Evolutionary conservation across 352 stramenopile species (phyloP).

Genomic region (Phytopythium delawarense): DNA sequence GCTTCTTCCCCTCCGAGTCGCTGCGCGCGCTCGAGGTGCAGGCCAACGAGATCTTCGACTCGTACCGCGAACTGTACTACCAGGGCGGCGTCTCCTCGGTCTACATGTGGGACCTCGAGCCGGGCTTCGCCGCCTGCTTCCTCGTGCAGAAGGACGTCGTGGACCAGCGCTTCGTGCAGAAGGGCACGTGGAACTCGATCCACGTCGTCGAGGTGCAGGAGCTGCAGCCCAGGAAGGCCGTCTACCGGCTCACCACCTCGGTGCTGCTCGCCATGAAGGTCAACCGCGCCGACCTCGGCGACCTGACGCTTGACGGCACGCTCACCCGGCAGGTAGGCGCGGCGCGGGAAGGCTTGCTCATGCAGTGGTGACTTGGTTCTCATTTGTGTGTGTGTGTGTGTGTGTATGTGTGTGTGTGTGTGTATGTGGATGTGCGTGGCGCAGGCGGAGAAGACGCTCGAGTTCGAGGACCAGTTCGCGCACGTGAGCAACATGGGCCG

Average conservation of each 20-base stretch:
- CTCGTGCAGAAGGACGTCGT: conserved; percentile 92
- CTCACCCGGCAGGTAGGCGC: conserved; percentile 68
- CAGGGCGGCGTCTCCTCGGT: conserved; percentile 90
- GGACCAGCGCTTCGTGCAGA: conserved; percentile 76
- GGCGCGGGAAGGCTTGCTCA: background rate
- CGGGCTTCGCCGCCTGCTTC: conserved; percentile 92
- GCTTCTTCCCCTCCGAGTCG: conserved; percentile 88
- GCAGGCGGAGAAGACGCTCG: conserved; percentile 60
- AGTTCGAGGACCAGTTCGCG: conserved; percentile 69
- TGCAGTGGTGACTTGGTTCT: background rate
- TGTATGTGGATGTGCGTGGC: background rate
- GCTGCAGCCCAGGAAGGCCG: conserved; percentile 47
- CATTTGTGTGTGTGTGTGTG: too few relatives aligned
- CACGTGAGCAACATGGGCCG: conserved; percentile 94
- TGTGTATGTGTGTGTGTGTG: too few relatives aligned
- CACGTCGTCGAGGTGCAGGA: conserved; percentile 93
- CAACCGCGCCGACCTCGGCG: conserved; percentile 69
- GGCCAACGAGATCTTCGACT: conserved; percentile 96
- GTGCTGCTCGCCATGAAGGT: conserved; percentile 91
- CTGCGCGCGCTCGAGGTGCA: conserved; percentile 90
- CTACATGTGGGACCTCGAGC: conserved; percentile 96
- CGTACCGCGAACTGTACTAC: conserved; percentile 97
- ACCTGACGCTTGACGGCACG: conserved; percentile 88
- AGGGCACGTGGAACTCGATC: conserved; percentile 92
- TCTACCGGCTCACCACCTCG: conserved; percentile 92